These are phyloP conservation scores for Cadophora malorum DNA, from an alignment of 2,329 filamentous ascomycete species.

Conservation along the genomic window DNA sequence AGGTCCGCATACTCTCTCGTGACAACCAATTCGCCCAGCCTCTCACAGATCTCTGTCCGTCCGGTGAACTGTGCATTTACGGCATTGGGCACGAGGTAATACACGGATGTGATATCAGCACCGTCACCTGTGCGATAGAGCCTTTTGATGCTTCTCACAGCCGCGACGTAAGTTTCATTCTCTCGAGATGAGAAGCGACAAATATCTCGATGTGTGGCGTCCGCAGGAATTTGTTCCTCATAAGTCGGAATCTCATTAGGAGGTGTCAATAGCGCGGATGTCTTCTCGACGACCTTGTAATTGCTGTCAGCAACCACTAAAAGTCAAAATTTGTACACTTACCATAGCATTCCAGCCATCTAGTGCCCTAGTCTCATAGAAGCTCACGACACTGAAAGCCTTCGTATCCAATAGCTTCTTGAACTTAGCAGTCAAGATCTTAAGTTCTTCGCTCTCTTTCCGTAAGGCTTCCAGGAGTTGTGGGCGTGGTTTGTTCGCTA, in stretches of 20 bases:
- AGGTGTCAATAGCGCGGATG: constrained; percentile 27
- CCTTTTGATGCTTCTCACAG: constrained; percentile 27
- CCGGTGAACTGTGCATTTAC: constrained; percentile 34
- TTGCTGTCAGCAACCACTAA: neutral
- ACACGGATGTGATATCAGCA: constrained; percentile 23
- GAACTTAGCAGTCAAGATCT: constrained; percentile 25
- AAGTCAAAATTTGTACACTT: neutral
- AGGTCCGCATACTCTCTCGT: neutral
- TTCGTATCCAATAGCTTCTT: constrained; percentile 9
- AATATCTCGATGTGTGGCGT: constrained; percentile 28
- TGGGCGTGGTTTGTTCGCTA: constrained; percentile 25
- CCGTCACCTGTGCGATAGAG: neutral
- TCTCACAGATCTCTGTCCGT: constrained; percentile 26
- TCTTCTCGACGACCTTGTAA: constrained; percentile 27
- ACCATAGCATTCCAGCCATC: constrained; percentile 3
- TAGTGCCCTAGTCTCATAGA: constrained; percentile 34
- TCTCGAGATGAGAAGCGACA: constrained; percentile 24
- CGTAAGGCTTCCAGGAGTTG: constrained; percentile 25
- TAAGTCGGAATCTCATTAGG: constrained; percentile 8
- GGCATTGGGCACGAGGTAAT: constrained; percentile 25
- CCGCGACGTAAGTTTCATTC: constrained; percentile 26
- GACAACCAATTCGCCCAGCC: constrained; percentile 19
- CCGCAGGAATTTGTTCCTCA: constrained; percentile 31
- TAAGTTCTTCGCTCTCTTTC: constrained; percentile 17
- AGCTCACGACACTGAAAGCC: constrained; percentile 28